These are phyloP conservation scores for Phlegmacium glaucopus DNA, from an alignment of 768 basidiomycete genomes.

Conservation along the genomic window DNA sequence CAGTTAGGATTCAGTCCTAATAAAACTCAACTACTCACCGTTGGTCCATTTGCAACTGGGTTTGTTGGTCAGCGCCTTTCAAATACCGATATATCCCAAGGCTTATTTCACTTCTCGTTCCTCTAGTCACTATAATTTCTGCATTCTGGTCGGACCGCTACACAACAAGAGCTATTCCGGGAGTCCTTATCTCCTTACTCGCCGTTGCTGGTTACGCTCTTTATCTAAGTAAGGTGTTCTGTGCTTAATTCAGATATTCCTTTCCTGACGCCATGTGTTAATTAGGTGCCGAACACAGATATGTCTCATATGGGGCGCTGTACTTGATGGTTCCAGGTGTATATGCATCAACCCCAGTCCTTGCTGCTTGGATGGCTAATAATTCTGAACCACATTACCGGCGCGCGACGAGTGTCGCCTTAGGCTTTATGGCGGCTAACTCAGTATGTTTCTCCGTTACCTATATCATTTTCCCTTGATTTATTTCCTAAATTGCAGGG, in stretches of 20 bases:
- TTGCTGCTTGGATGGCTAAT: slow-evolving; percentile 34
- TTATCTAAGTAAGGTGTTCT: slow-evolving; percentile 22
- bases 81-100: too few relatives aligned
- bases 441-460: slow-evolving; percentile 17
- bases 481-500: slow-evolving; percentile 22
- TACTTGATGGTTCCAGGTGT: slow-evolving; percentile 33
- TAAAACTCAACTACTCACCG: slow-evolving; percentile 33
- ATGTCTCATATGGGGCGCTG: slow-evolving; percentile 28
- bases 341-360: slow-evolving; percentile 26
- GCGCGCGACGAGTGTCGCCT: slow-evolving; percentile 31
- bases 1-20: slow-evolving; percentile 30
- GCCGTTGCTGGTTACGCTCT: slow-evolving; percentile 28
- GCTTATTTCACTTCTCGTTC: background rate
- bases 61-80: slow-evolving; percentile 24
- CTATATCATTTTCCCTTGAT: slow-evolving; percentile 9
- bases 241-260: background rate
- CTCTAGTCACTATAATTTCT: slow-evolving; percentile 21
- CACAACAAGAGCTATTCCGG: slow-evolving; percentile 23
- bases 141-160: slow-evolving; percentile 25
- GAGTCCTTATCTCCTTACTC: slow-evolving; percentile 17
- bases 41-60: slow-evolving; percentile 33
- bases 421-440: slow-evolving; percentile 34
- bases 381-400: slow-evolving; percentile 36
- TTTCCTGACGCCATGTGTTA: background rate
- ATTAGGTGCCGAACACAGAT: slow-evolving; percentile 21